These are phyloP conservation scores for Fusarium camptoceras DNA, from an alignment of 2,329 filamentous ascomycete genomes.

Conservation along the genomic window DNA sequence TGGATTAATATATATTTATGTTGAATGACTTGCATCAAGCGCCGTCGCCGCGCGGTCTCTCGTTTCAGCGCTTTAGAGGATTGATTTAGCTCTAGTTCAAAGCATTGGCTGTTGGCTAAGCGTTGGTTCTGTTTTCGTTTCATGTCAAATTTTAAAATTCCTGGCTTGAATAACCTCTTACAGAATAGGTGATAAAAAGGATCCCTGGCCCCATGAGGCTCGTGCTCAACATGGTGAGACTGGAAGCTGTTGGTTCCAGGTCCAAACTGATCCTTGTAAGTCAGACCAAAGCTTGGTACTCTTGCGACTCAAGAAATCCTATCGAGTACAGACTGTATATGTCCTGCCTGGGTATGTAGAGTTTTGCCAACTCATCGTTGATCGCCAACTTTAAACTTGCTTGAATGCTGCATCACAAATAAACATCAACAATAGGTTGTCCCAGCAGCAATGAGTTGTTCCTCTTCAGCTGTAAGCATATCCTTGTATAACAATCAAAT, in stretches of 20 bases:
- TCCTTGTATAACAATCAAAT: neutral
- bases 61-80: conserved; percentile 1
- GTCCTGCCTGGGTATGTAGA: neutral
- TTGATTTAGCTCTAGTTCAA: neutral
- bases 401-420: conserved; percentile 14
- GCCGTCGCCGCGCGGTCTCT: neutral
- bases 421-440: conserved; percentile 17
- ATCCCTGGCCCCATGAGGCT: conserved; percentile 17
- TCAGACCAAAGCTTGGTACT: conserved; percentile 1
- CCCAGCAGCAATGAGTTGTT: conserved; percentile 17
- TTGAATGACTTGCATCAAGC: neutral
- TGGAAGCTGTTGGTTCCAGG: conserved; percentile 19
- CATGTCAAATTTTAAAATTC: conserved; percentile 8
- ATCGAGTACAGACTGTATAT: neutral
- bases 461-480: conserved; percentile 22
- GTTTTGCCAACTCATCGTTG: conserved; percentile 34
- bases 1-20: neutral
- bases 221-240: conserved; percentile 42
- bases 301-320: conserved; percentile 11
- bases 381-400: conserved; percentile 27
- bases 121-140: neutral
- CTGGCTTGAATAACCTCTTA: neutral
- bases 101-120: neutral
- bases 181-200: neutral
- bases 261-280: conserved; percentile 1